phyloP scores from a whole-genome alignment of 1,284 basidiomycete species.

The Hymenochaete sp. region DNA sequence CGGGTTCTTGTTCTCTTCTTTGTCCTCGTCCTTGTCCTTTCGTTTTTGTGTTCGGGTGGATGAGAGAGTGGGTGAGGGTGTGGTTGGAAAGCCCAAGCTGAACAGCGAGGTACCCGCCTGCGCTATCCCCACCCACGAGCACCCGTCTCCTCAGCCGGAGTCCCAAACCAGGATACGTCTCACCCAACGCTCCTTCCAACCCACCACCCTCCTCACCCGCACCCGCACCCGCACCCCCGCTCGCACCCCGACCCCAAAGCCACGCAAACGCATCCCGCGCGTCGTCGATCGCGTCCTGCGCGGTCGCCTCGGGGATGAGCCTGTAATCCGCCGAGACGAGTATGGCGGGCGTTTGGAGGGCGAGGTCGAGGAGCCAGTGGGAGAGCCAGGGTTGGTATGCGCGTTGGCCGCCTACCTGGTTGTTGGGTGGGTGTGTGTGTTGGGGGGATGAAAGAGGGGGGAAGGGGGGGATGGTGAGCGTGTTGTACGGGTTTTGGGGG shows the following conservation, averaged over 20 bases:
- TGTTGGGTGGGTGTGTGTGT: no score
- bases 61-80: not conserved
- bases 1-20: not conserved
- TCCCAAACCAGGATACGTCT: constrained; percentile 38
- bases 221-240: no score
- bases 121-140: constrained; percentile 11
- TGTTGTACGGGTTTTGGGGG: no score
- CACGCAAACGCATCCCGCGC: constrained; percentile 7
- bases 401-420: constrained; percentile 15
- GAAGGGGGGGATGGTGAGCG: no score
- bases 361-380: constrained; percentile 7
- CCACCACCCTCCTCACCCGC: constrained; percentile 1
- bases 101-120: constrained; percentile 12
- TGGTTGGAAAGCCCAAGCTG: constrained; percentile 10
- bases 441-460: no score
- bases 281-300: constrained; percentile 11
- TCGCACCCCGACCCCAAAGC: no score
- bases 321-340: constrained; percentile 9
- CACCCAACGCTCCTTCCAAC: constrained; percentile 46
- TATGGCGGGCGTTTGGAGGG: constrained; percentile 8
- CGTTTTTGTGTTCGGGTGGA: no score
- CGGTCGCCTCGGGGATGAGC: constrained; percentile 13
- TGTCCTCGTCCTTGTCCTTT: no score
- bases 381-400: constrained; percentile 7
- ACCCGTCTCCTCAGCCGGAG: no score